Percentiles rank a stretch among this genome's conserved stretches.
These are phyloP conservation scores for Chlamydomonas reinhardtii DNA, from an alignment of 163 green algal genomes.

Conservation along the genomic window DNA sequence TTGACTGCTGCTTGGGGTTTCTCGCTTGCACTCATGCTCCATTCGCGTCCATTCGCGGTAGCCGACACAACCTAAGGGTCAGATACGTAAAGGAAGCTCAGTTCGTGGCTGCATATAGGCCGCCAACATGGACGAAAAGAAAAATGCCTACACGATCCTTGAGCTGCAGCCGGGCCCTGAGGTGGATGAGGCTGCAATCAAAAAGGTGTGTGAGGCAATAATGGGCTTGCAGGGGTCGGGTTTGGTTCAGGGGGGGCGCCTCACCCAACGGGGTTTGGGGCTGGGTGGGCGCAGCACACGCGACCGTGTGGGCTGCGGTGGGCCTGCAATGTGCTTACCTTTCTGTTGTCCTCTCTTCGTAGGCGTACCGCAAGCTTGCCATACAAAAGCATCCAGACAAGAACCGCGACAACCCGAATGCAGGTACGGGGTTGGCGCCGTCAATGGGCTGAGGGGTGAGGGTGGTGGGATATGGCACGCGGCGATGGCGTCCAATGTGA, in stretches of 20 bases:
- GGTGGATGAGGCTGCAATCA: slow-evolving; percentile 75
- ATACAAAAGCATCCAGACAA: slow-evolving; percentile 92
- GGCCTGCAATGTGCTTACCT: not conserved
- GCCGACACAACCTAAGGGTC: not conserved
- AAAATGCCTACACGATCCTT: slow-evolving; percentile 79
- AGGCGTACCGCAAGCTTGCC: slow-evolving; percentile 83
- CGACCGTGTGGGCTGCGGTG: no score
- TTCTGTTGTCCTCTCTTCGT: not conserved
- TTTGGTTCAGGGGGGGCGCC: no score
- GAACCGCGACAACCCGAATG: slow-evolving; percentile 80
- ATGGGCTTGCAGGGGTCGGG: no score
- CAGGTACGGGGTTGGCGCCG: slow-evolving; percentile 51
- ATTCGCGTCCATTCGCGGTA: no score
- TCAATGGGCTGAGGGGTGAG: no score
- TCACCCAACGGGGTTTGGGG: no score
- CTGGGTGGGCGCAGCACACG: no score
- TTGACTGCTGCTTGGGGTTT: no score
- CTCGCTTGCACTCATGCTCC: no score
- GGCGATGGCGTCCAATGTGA: no score
- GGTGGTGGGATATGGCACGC: no score
- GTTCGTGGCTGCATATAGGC: no score
- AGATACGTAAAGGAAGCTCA: not conserved
- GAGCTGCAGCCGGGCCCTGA: slow-evolving; percentile 67
- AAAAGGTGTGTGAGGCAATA: slow-evolving; percentile 65
- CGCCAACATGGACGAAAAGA: slow-evolving; percentile 18